A percentile compares a stretch with the other conserved stretches of the same genome.
Evolutionary conservation across 2,329 filamentous ascomycete species (phyloP).

Genomic region (Diaporthe nobilis): DNA sequence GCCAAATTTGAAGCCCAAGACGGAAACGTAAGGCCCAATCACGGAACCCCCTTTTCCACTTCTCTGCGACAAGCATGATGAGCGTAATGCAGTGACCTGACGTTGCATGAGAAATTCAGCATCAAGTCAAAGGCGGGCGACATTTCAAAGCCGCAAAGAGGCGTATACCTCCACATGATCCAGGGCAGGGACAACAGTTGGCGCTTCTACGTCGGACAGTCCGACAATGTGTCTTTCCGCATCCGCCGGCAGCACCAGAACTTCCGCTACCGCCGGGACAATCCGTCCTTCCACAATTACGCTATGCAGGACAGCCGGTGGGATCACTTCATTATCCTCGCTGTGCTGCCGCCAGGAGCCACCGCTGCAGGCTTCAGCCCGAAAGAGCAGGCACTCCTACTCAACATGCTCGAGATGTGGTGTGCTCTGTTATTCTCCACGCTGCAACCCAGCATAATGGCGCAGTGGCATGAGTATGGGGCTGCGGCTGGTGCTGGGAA

Average conservation of each 20-base stretch:
- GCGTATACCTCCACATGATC: background rate
- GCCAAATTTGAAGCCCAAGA: too few relatives aligned
- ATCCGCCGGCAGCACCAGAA: background rate
- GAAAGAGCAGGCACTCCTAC: background rate
- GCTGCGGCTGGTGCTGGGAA: background rate
- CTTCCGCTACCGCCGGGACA: background rate
- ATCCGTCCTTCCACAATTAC: background rate
- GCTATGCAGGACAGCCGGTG: background rate
- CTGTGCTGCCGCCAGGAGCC: background rate
- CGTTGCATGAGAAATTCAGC: background rate
- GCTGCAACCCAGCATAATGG: background rate
- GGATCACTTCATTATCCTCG: background rate
- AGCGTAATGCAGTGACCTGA: background rate
- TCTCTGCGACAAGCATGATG: too few relatives aligned
- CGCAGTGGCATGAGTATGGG: background rate
- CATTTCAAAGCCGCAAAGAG: background rate
- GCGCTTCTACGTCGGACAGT: background rate
- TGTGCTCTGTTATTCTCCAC: background rate
- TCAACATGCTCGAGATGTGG: background rate
- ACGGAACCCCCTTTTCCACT: background rate
- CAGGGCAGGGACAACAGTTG: background rate
- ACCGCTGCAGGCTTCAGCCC: background rate
- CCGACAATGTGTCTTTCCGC: background rate
- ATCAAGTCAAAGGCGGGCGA: background rate
- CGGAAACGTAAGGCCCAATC: background rate